phyloP scores from a whole-genome alignment of 2,329 filamentous ascomycete genomes.

The Aspergillus sp. region DNA sequence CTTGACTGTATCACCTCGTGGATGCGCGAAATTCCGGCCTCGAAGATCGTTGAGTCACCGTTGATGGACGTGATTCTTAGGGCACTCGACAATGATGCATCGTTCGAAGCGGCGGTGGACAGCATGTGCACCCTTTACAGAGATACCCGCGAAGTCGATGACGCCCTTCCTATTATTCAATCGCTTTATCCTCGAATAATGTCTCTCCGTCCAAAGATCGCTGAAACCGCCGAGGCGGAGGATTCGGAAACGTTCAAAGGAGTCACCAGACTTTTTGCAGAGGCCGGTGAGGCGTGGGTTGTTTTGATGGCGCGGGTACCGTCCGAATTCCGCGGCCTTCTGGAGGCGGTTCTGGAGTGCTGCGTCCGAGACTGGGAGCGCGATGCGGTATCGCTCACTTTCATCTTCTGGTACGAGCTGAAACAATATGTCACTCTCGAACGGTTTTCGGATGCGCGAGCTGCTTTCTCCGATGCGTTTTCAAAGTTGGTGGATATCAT shows the following conservation, averaged over 20 bases:
- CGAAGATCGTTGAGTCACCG: constrained; percentile 73
- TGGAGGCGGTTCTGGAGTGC: constrained; percentile 88
- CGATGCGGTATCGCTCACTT: constrained; percentile 88
- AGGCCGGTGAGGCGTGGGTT: constrained; percentile 91
- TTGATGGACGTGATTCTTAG: constrained; percentile 72
- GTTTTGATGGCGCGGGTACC: constrained; percentile 82
- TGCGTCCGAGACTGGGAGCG: constrained; percentile 77
- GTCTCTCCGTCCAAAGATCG: constrained; percentile 65
- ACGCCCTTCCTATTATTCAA: constrained; percentile 73
- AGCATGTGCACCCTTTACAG: constrained; percentile 85
- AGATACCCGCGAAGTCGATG: constrained; percentile 89
- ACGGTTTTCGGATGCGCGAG: constrained; percentile 71
- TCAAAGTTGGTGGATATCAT: constrained; percentile 87
- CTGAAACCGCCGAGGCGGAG: constrained; percentile 64
- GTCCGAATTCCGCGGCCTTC: constrained; percentile 67
- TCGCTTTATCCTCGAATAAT: constrained; percentile 73
- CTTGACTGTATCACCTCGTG: constrained; percentile 95
- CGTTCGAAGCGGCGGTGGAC: constrained; percentile 81
- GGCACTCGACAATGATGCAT: constrained; percentile 63
- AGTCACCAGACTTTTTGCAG: constrained; percentile 79
- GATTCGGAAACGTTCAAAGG: constrained; percentile 81
- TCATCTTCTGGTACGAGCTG: constrained; percentile 96
- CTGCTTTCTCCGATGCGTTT: constrained; percentile 71
- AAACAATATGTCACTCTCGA: constrained; percentile 94
- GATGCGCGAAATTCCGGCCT: constrained; percentile 83